Percentiles rank a stretch among this genome's conserved stretches.
Conservation (phyloP, 495 filamentous ascomycete genomes). For the Penicillium angulare region DNA sequence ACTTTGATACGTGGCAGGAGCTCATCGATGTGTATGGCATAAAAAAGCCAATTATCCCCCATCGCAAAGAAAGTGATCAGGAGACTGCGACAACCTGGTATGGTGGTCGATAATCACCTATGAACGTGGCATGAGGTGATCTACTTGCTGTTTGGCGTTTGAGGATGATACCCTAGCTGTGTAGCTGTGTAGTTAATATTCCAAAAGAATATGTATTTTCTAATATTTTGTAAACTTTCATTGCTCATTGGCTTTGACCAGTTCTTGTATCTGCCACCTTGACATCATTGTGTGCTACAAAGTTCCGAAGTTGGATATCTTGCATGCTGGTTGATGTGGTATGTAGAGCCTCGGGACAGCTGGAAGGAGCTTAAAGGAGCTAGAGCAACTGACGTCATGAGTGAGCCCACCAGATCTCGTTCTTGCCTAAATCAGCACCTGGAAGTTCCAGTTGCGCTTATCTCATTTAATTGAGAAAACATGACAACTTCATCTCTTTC, state of each 20-base stretch:
- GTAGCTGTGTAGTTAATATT: no score
- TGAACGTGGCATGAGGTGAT: neutral
- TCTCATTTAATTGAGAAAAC: neutral
- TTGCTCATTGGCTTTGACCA: no score
- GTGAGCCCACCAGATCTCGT: neutral
- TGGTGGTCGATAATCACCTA: slow-evolving; percentile 27
- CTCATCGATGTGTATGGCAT: slow-evolving; percentile 73
- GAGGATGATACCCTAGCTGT: neutral
- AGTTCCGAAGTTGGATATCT: no score
- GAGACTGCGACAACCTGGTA: slow-evolving; percentile 73
- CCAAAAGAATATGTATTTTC: no score
- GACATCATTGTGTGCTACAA: no score
- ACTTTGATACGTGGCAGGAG: slow-evolving; percentile 77
- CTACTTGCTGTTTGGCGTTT: neutral
- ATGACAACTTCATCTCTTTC: neutral
- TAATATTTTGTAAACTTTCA: no score
- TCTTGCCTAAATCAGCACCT: neutral
- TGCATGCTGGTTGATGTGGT: no score
- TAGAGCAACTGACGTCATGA: no score
- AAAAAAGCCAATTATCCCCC: slow-evolving; percentile 75
- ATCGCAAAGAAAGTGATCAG: slow-evolving; percentile 61
- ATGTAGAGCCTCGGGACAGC: no score
- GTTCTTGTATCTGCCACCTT: no score
- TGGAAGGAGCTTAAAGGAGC: no score
- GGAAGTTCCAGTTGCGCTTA: neutral